Conservation (phyloP, 1,139 yeast genomes). For the Pichia sp. region DNA sequence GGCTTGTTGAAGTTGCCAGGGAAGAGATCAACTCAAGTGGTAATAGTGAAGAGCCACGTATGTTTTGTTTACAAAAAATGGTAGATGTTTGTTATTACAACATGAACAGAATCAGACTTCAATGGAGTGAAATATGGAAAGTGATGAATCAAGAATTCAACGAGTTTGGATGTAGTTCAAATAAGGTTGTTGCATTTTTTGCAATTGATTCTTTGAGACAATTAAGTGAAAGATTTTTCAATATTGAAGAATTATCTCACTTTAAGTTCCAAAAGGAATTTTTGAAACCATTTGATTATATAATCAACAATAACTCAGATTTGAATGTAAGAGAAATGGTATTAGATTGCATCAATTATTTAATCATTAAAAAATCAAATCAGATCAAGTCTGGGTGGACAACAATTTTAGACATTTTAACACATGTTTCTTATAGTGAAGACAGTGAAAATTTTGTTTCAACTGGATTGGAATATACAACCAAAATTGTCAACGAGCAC, state of each 20-base stretch:
- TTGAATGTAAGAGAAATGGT: conserved; percentile 82
- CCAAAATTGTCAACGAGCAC: conserved; percentile 54
- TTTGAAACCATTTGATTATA: conserved; percentile 81
- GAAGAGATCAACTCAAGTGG: conserved; percentile 93
- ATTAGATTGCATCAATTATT: conserved; percentile 79
- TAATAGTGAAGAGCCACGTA: conserved; percentile 73
- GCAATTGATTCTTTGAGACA: conserved; percentile 94
- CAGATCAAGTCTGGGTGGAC: conserved; percentile 93
- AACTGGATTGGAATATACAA: conserved; percentile 57
- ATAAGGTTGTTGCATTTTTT: conserved; percentile 71
- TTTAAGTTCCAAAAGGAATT: conserved; percentile 95
- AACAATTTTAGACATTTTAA: conserved; percentile 72
- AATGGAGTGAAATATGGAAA: conserved; percentile 95
- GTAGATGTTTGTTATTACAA: conserved; percentile 97
- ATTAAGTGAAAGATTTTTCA: conserved; percentile 83
- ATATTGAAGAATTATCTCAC: conserved; percentile 88
- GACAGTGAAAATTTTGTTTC: conserved; percentile 48
- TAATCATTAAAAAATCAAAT: conserved; percentile 68
- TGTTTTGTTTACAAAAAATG: conserved; percentile 88
- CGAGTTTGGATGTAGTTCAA: conserved; percentile 72
- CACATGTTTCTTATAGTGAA: conserved; percentile 49
- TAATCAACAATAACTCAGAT: conserved; percentile 59
- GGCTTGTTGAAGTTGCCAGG: conserved; percentile 75
- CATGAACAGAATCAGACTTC: conserved; percentile 92
- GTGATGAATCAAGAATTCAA: conserved; percentile 89